Base-by-base conservation (phyloP, 2,329 filamentous ascomycete species). In the Colletotrichum acutatum region DNA sequence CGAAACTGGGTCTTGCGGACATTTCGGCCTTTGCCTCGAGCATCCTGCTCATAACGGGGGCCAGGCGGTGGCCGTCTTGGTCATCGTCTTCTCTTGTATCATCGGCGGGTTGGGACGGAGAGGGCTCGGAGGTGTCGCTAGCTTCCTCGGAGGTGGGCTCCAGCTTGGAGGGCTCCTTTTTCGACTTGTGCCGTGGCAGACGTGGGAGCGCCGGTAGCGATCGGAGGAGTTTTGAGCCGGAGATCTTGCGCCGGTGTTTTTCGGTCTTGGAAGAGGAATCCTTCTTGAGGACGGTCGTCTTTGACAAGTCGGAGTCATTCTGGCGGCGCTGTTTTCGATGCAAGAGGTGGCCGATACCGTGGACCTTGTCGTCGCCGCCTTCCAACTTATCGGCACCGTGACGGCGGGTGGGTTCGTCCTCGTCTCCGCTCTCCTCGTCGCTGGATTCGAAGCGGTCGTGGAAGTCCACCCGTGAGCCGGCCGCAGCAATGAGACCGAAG, bases 401-500 rank as follows among this genome's bases (percentile, higher is more conserved):
- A 68, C 14, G 19, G 61, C 75, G 64, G 42, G 76, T 73, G 34
- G 76, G 75, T 53, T 79, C 72, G 49, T 83, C 83, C 4, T 81
- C 82, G 22, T 87, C 87, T n/a, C 84, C 88, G 60, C 94, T 93
- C 37, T 96, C 94, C 75, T 95, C 95, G 77, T 96, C 95, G 77
- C 94, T 97, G 53, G 93, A 95, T 78, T 95, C 93, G 81, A 97
- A 96, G 49, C 93, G 90, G 72, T 93, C 89, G 81, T 94, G 92
- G 79, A 97, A 95, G 82, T 97, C 93, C 64, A 93, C 92, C 72
- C 91, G 91, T 34, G 94, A 95, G 7, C 95, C 94, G 49, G 95
- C 95, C 19, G 95, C 94, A 7, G 95, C 94, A 76, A 98, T 95
- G 83, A 98, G 90, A 66, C 95, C 95, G 81, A 98, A 97, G 68